These are phyloP conservation scores for Yamadazyma siamensis DNA, from an alignment of 1,139 yeast species.

Conservation along the genomic window DNA sequence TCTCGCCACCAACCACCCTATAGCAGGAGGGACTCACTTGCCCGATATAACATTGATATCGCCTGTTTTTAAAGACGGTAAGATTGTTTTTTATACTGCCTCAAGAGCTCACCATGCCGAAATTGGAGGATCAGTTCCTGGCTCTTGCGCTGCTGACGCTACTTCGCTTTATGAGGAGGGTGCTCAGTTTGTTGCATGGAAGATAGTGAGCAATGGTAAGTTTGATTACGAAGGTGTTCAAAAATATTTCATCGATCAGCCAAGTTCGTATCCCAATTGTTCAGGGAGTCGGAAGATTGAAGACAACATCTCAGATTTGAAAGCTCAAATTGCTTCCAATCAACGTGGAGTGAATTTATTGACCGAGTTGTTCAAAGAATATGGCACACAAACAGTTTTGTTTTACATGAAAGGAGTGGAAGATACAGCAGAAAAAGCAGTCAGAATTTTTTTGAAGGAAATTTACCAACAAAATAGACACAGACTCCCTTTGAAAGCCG, in stretches of 20 bases:
- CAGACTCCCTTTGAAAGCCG: constrained; percentile 36
- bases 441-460: constrained; percentile 38
- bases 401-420: constrained; percentile 60
- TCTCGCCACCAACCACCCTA: constrained; percentile 72
- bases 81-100: constrained; percentile 40
- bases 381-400: constrained; percentile 47
- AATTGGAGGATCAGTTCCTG: constrained; percentile 42
- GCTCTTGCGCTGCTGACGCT: constrained; percentile 43
- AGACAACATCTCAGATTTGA: constrained; percentile 57
- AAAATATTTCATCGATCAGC: constrained; percentile 32
- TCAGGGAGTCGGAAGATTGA: constrained; percentile 30
- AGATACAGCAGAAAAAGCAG: constrained; percentile 55
- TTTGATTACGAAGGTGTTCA: constrained; percentile 41
- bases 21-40: constrained; percentile 74
- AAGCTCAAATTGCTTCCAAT: constrained; percentile 66
- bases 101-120: constrained; percentile 47
- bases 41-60: constrained; percentile 82
- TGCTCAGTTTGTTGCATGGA: constrained; percentile 37
- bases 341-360: constrained; percentile 56
- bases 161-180: constrained; percentile 41
- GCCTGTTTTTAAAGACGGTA: constrained; percentile 39
- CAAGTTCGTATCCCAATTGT: constrained; percentile 41
- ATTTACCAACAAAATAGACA: constrained; percentile 25
- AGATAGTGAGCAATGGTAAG: constrained; percentile 30
- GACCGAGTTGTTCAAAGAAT: constrained; percentile 44